phyloP scores from a whole-genome alignment of 2,329 filamentous ascomycete genomes.

The Dactylonectria estremocensis region DNA sequence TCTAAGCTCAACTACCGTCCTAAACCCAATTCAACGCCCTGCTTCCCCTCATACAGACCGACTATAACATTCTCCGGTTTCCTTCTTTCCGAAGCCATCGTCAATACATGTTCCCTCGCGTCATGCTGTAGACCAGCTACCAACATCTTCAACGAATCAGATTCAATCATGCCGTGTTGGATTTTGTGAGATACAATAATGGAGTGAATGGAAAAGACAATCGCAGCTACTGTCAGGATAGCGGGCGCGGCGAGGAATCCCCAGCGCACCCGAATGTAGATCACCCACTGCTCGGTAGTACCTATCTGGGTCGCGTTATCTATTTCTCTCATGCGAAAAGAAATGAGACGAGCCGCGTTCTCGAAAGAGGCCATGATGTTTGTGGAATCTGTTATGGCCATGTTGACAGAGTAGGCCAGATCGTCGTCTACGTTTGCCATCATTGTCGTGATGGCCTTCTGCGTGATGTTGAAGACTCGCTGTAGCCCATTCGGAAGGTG shows the following conservation, averaged over 20 bases:
- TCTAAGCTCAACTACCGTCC: neutral
- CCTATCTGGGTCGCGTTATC: neutral
- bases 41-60: neutral
- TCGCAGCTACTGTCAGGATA: neutral
- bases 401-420: neutral
- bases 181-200: neutral
- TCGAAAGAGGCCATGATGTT: neutral
- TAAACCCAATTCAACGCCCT: neutral
- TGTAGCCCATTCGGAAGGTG: neutral
- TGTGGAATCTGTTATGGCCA: neutral
- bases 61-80: neutral
- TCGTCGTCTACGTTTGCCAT: neutral
- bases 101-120: neutral
- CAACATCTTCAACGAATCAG: conserved; percentile 10
- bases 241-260: neutral
- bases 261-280: conserved; percentile 16
- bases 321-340: conserved; percentile 10
- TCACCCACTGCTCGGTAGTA: neutral
- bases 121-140: neutral
- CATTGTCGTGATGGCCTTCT: conserved; percentile 6
- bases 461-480: conserved; percentile 7
- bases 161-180: neutral
- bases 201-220: neutral
- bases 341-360: conserved; percentile 1
- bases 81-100: neutral